Conservation (phyloP, 2,329 filamentous ascomycete species). For the Pseudocercospora musae region DNA sequence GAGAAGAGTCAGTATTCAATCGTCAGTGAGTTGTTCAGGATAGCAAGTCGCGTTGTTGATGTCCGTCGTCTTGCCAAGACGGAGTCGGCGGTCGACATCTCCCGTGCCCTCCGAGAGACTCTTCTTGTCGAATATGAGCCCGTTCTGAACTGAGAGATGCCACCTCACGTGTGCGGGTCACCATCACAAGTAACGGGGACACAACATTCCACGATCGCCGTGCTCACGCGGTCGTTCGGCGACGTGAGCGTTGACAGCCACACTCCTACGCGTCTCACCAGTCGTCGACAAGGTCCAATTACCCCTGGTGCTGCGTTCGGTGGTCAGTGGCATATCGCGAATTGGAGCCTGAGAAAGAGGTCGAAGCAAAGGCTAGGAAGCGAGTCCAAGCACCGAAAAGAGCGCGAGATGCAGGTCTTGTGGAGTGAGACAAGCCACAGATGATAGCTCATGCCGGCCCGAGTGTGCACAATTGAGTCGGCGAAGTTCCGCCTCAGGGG, state of each 20-base stretch:
- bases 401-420: not conserved
- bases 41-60: not conserved
- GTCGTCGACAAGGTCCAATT: not conserved
- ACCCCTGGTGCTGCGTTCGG: constrained; percentile 36
- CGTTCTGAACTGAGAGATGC: not conserved
- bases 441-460: not conserved
- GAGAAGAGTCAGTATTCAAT: not conserved
- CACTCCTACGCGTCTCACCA: not conserved
- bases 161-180: too few relatives aligned
- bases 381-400: not conserved
- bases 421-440: not conserved
- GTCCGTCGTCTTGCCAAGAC: not conserved
- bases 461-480: not conserved
- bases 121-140: not conserved
- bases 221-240: not conserved
- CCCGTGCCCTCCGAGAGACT: not conserved
- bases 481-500: not conserved
- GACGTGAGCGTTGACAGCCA: not conserved
- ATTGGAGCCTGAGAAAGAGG: constrained; percentile 20
- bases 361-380: not conserved
- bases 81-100: not conserved
- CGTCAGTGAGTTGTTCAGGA: not conserved
- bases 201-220: too few relatives aligned
- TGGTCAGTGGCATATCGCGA: constrained; percentile 25
- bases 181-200: too few relatives aligned